Conservation (phyloP, 2,329 filamentous ascomycete genomes). For the Setomelanomma holmii region DNA sequence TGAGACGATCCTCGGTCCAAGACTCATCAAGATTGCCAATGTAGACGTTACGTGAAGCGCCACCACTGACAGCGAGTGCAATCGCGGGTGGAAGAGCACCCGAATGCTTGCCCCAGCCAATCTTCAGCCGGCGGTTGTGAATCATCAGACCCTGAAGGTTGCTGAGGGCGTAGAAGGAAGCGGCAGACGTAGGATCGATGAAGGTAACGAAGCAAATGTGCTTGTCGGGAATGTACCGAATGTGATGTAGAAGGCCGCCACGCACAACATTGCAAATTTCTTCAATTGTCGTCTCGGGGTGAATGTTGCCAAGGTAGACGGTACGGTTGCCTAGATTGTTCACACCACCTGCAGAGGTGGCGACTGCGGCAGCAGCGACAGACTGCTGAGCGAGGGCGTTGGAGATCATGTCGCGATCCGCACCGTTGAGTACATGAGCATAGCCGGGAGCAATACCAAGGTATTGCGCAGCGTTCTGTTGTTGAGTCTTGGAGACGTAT, state of each 20-base stretch:
- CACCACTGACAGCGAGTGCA: constrained; percentile 92
- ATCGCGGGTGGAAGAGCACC: constrained; percentile 95
- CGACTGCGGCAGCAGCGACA: constrained; percentile 93
- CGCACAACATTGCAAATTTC: constrained; percentile 99
- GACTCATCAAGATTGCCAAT: constrained; percentile 96
- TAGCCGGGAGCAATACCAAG: constrained; percentile 96
- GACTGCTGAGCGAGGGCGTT: constrained; percentile 97
- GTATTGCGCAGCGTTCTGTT: constrained; percentile 98
- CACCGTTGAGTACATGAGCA: constrained; percentile 93
- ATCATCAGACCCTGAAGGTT: constrained; percentile 99
- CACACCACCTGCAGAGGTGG: constrained; percentile 93
- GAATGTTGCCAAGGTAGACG: constrained; percentile 97
- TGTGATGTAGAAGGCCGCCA: constrained; percentile 93
- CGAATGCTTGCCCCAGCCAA: constrained; percentile 99
- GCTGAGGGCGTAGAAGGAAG: constrained; percentile 96
- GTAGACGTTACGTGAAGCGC: constrained; percentile 98
- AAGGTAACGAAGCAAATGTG: constrained; percentile 99
- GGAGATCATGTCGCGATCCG: constrained; percentile 95
- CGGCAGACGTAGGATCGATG: constrained; percentile 96
- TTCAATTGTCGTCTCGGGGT: constrained; percentile 98
- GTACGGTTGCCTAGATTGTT: constrained; percentile 98
- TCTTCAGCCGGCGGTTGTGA: constrained; percentile 96
- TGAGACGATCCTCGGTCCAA: constrained; percentile 94
- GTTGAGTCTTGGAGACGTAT: constrained; percentile 98
- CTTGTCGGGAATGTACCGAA: constrained; percentile 99